Base-by-base conservation (phyloP, 2,329 filamentous ascomycete genomes). In the Chalaropsis ovoidea region DNA sequence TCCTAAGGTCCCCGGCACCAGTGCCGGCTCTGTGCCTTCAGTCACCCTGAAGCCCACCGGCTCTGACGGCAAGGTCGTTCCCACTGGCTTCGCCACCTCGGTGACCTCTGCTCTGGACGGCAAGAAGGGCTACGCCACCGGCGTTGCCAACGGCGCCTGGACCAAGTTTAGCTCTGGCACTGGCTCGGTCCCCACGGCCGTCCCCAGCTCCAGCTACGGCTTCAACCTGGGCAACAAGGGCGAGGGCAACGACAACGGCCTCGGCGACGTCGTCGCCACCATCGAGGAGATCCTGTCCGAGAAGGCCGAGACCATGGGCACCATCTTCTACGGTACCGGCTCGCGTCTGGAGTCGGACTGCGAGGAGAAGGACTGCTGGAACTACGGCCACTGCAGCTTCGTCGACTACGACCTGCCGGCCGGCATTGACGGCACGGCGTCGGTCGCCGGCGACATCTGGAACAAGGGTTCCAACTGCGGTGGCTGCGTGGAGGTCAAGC, bases 391-490 rank as follows among this genome's bases (percentile, higher is more conserved):
- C 43, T 65, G 62, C 56, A 65, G 63, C 47, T 69, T 66, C 15
- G 62, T 65, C 2, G 24, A 67, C 42, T 49, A 65, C 47, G 65
- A 66, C 27, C 54, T 61, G 19, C 68, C 68, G 13, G 22, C 58
- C 1, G 64, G 52, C 19, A 47, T 58, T 15, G 56, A 66, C 39
- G 67, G 63, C 19, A 45, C 56, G 2, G 61, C 56, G 13, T 65
- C 61, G 19, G 58, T 68, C 43, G 65, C 66, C 7, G 43, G 42
- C 3, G 54, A 67, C 22, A 66, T 69, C 47, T 68, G 67, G 45
- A 66, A 69, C 58, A 64, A 56, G 43, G 68, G 68, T 60, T 41
- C 68, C 43, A 60, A 60, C 61, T 69, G 68, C 22, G 58, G 65
- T 27, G 63, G 63, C 17, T 68, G 68, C 31, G 43, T 67, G 13